A percentile compares a stretch with the other conserved stretches of the same genome.
phyloP scores from a whole-genome alignment of 331 rosid genomes.

The Quercus phellos region DNA sequence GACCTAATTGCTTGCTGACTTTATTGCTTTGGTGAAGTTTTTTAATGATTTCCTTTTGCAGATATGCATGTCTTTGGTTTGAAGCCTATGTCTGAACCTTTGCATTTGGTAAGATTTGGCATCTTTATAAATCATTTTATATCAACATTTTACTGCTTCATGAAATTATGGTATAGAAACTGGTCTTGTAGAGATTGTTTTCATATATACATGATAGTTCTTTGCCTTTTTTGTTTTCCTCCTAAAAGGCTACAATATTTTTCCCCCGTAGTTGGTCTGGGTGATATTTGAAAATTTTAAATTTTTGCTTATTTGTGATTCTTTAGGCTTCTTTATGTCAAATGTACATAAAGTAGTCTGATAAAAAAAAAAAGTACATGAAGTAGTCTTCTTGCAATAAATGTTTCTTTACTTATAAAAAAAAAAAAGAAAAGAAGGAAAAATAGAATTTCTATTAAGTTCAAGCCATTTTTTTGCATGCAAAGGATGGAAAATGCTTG shows the following conservation, averaged over 20 bases:
- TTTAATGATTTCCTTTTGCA: constrained; percentile 37
- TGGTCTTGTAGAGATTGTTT: background rate
- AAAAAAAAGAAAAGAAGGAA: no score
- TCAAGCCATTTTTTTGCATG: background rate
- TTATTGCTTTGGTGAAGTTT: background rate
- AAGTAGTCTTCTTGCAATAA: no score
- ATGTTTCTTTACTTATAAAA: no score
- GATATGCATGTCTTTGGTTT: constrained; percentile 94
- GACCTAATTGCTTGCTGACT: background rate
- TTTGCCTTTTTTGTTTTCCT: background rate
- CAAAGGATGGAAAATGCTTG: background rate
- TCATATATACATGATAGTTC: background rate
- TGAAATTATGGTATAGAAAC: background rate
- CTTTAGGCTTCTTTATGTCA: no score
- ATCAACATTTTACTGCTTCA: background rate
- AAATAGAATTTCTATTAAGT: background rate
- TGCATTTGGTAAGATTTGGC: constrained; percentile 66
- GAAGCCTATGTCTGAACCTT: constrained; percentile 85
- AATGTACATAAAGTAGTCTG: no score
- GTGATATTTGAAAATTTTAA: background rate
- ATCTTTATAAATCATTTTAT: background rate
- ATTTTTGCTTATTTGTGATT: no score
- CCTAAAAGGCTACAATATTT: background rate
- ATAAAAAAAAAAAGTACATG: no score
- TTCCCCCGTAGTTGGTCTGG: background rate